Evolutionary conservation across 805 yeast genomes (phyloP).

Genomic region (Zygotorulaspora florentina): DNA sequence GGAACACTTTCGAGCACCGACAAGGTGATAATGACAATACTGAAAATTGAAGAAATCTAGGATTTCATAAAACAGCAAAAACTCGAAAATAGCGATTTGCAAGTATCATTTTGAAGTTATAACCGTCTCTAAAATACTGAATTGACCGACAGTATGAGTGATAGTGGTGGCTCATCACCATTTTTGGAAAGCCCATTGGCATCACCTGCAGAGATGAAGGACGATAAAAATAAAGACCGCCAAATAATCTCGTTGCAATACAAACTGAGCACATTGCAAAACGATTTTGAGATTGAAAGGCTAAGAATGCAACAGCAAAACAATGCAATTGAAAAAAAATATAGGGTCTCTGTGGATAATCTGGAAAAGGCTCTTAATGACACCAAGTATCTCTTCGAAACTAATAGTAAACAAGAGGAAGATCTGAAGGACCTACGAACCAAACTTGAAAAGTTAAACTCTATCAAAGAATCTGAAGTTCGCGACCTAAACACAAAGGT

Average conservation of each 20-base stretch:
- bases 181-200: constrained; percentile 35
- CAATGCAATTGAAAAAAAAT: constrained; percentile 29
- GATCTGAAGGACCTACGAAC: constrained; percentile 23
- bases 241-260: constrained; percentile 34
- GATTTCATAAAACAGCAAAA: neutral
- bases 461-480: constrained; percentile 25
- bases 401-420: constrained; percentile 23
- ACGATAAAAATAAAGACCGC: constrained; percentile 15
- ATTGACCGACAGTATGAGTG: constrained; percentile 13
- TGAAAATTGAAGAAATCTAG: neutral
- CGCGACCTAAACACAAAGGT: constrained; percentile 38
- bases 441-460: constrained; percentile 23
- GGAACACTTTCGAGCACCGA: neutral
- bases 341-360: constrained; percentile 31
- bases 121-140: neutral
- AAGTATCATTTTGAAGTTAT: neutral
- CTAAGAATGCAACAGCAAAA: constrained; percentile 24
- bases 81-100: neutral
- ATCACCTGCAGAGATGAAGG: constrained; percentile 4
- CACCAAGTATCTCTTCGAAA: constrained; percentile 37
- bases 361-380: constrained; percentile 34
- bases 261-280: constrained; percentile 37
- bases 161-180: constrained; percentile 37
- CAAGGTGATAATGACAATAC: neutral
- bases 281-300: constrained; percentile 36